Base-by-base conservation (phyloP, 148 eudicot genomes). In the Pharnaceum exiguum region DNA sequence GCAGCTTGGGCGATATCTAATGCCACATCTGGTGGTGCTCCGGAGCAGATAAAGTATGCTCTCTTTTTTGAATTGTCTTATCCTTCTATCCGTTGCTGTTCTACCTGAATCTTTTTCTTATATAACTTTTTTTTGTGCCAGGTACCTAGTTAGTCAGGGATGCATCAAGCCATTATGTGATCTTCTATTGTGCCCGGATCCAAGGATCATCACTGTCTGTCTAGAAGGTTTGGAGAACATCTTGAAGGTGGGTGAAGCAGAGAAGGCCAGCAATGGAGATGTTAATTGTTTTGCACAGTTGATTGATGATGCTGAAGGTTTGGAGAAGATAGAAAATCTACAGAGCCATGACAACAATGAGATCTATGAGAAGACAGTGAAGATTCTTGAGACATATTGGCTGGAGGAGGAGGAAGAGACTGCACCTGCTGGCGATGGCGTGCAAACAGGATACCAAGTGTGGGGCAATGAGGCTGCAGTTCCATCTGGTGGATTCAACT, bases 1-100 rank as follows among this genome's bases (percentile, higher is more conserved):
- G 87, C 95, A 57, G 95, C 95, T 57, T 86, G 95, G 89, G 84
- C 87, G 43, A 76, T 86, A 51, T 86, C 86, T 24, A 86, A 86
- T 66, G 89, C 95, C 29, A 86, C 89, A 12, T 83, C 95, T 37
- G 95, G 95, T 64, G 95, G 95, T 51, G 65, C 80, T 55, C 70
- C 68, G 47, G 95, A 86, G 9, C 95, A 86, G 68, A 78, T 86
- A 69, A 83, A 76, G 89, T 86, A 74, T 61, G 77, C 52, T 16
- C 24, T 23, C 24, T 30, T 45, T 44, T 5, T 51, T 4, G 10
- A 16, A 8, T 18, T 35, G 38, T 26, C 26, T 43, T 22, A 4
- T 32, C 27, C 42, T 8, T 42, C 4, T 30, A n/a, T n/a, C n/a
- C n/a, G n/a, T n/a, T n/a, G n/a, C n/a, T 55, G 4, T 27, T 12